phyloP scores from a whole-genome alignment of 2,329 filamentous ascomycete species.

The Epichloe sylvatica region DNA sequence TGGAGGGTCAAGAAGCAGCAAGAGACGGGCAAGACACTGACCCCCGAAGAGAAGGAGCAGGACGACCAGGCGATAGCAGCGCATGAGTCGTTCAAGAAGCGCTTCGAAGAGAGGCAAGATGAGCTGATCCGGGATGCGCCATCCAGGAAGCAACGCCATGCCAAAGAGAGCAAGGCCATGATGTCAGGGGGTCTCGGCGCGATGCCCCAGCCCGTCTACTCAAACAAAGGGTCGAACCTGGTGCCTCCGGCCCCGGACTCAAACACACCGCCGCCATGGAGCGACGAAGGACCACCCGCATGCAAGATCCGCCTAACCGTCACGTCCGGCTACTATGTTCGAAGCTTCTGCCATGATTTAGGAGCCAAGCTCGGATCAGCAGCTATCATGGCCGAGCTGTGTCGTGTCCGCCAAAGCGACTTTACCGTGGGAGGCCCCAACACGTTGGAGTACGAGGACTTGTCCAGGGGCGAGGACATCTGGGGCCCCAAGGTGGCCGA shows the following conservation, averaged over 20 bases:
- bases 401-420: constrained; percentile 66
- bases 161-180: constrained; percentile 24
- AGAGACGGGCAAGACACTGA: constrained; percentile 33
- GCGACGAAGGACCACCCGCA: constrained; percentile 55
- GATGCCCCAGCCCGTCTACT: constrained; percentile 29
- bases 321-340: constrained; percentile 91
- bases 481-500: constrained; percentile 63
- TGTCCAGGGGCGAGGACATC: constrained; percentile 63
- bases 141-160: constrained; percentile 18
- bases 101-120: constrained; percentile 44
- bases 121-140: constrained; percentile 39
- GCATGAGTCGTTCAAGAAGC: constrained; percentile 43
- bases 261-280: constrained; percentile 41
- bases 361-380: constrained; percentile 69
- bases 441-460: constrained; percentile 64
- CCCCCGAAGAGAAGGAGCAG: constrained; percentile 39
- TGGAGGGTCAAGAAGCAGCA: constrained; percentile 48
- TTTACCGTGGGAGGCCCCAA: constrained; percentile 59
- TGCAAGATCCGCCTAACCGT: constrained; percentile 80
- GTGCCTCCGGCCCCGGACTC: constrained; percentile 33
- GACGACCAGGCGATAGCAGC: constrained; percentile 41
- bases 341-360: constrained; percentile 84
- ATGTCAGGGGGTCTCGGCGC: constrained; percentile 48
- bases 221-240: constrained; percentile 35
- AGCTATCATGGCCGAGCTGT: constrained; percentile 73